These are phyloP conservation scores for Citrus medica DNA, from an alignment of 345 rosid species.

Conservation along the genomic window DNA sequence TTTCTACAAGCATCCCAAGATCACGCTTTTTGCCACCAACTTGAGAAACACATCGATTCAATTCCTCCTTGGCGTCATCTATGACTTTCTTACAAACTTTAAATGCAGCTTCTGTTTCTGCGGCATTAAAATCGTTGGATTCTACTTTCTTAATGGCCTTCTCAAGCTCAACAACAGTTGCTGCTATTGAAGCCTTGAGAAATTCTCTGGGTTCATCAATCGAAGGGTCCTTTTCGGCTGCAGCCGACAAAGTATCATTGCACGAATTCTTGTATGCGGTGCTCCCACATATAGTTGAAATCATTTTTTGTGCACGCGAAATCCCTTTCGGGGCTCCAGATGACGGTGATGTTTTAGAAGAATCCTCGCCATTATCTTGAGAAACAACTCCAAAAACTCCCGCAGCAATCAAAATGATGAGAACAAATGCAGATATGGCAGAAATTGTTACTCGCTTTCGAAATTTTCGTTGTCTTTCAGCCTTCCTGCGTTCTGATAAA, in stretches of 20 bases:
- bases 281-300: conserved; percentile 43
- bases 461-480: conserved; percentile 50
- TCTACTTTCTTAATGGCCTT: conserved; percentile 21
- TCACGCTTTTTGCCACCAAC: conserved; percentile 19
- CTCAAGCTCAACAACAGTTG: conserved; percentile 34
- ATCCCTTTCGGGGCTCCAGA: conserved; percentile 12
- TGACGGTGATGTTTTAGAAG: background rate
- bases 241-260: conserved; percentile 38
- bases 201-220: conserved; percentile 40
- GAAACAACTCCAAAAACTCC: conserved; percentile 37
- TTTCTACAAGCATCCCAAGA: conserved; percentile 17
- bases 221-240: conserved; percentile 18
- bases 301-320: conserved; percentile 30
- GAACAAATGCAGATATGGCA: conserved; percentile 27
- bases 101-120: conserved; percentile 51
- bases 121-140: conserved; percentile 31
- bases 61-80: conserved; percentile 54
- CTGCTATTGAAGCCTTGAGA: conserved; percentile 47
- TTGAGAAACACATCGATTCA: conserved; percentile 23
- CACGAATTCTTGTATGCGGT: conserved; percentile 55
- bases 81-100: conserved; percentile 57
- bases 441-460: conserved; percentile 43
- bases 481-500: conserved; percentile 61
- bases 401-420: conserved; percentile 37
- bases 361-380: background rate